Evolutionary conservation across 2,329 filamentous ascomycete species (phyloP).

Genomic region (Claviceps citrina): DNA sequence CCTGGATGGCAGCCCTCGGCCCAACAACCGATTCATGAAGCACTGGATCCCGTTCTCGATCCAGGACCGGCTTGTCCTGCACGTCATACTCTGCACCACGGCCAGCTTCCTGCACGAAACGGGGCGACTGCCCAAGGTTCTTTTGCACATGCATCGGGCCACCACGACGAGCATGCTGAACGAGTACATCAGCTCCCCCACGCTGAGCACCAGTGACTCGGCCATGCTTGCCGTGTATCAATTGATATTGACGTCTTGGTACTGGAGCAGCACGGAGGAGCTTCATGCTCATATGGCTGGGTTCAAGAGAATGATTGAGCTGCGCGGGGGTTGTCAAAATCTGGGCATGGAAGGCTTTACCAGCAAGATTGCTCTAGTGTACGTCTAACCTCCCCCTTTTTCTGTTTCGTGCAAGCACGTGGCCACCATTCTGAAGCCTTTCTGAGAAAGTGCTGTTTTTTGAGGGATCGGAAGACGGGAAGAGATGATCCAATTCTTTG

Average conservation of each 20-base stretch:
- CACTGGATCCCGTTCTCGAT: conserved; percentile 32
- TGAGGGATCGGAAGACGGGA: no score
- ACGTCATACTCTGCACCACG: conserved; percentile 34
- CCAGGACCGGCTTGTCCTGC: conserved; percentile 32
- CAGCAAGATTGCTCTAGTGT: conserved; percentile 34
- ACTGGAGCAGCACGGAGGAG: conserved; percentile 32
- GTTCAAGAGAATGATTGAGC: conserved; percentile 30
- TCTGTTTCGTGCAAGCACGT: no score
- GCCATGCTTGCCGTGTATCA: conserved; percentile 33
- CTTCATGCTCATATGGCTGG: conserved; percentile 31
- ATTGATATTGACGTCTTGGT: conserved; percentile 37
- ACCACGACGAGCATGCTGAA: conserved; percentile 31
- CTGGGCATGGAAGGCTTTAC: conserved; percentile 32
- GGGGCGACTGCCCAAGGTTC: conserved; percentile 28
- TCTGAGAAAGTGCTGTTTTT: no score
- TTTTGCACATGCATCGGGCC: conserved; percentile 28
- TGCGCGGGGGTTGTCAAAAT: conserved; percentile 29
- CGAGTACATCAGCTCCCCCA: conserved; percentile 25
- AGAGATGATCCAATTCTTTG: no score
- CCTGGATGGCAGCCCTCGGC: conserved; percentile 31
- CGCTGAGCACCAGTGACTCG: conserved; percentile 26
- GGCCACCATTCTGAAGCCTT: no score
- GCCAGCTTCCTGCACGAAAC: conserved; percentile 36
- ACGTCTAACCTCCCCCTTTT: conserved; percentile 9
- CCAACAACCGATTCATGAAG: conserved; percentile 29